These are phyloP conservation scores for Trichoderma koningiopsis DNA, from an alignment of 2,329 filamentous ascomycete species.

Conservation along the genomic window DNA sequence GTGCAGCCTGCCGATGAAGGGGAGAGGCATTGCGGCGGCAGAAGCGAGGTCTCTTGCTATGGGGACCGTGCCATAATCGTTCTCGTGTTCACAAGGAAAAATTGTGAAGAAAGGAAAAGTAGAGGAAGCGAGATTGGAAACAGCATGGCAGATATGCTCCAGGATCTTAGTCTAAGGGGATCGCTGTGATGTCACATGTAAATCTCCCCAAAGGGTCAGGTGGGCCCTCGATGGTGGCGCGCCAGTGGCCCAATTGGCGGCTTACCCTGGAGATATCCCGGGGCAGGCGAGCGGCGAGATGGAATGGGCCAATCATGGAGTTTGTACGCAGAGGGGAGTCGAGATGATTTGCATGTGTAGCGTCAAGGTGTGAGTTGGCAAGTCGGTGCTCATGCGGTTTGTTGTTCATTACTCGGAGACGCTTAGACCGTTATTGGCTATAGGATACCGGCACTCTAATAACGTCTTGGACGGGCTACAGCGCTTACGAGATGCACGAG, in stretches of 20 bases:
- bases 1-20: constrained; percentile 56
- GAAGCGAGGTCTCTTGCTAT: background rate
- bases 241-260: background rate
- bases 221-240: background rate
- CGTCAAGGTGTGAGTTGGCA: background rate
- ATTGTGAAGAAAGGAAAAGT: background rate
- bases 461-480: background rate
- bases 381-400: background rate
- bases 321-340: background rate
- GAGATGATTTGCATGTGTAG: background rate
- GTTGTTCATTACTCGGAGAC: background rate
- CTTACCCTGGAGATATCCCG: constrained; percentile 16
- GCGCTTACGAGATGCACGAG: background rate
- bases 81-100: background rate
- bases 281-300: background rate
- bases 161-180: constrained; percentile 13
- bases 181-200: constrained; percentile 26
- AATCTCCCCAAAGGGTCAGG: constrained; percentile 18
- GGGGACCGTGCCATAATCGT: constrained; percentile 6
- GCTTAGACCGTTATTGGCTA: background rate
- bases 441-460: background rate
- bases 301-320: background rate
- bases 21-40: constrained; percentile 50
- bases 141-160: constrained; percentile 1
- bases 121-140: constrained; percentile 11